A percentile compares a stretch with the other conserved stretches of the same genome.
Evolutionary conservation across 306 rosid species (phyloP).

Genomic region (Lathyrus oleraceus): DNA sequence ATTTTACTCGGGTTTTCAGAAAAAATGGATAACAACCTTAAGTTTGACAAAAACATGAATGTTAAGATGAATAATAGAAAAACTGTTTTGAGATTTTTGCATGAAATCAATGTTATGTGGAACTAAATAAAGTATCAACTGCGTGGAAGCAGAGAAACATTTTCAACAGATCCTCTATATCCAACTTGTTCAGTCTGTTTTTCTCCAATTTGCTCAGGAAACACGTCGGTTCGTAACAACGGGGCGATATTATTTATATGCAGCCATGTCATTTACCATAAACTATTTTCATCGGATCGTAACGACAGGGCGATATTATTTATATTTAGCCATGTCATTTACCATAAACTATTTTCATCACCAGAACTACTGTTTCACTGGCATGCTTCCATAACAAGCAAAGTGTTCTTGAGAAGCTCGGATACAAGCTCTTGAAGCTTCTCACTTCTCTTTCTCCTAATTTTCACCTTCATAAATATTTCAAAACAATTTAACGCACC

Average conservation of each 20-base stretch:
- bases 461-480: slow-evolving; percentile 66
- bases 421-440: slow-evolving; percentile 84
- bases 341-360: slow-evolving; percentile 77
- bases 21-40: too few species aligned
- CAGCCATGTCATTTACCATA: too few species aligned
- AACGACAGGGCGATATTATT: slow-evolving; percentile 66
- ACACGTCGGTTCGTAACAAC: slow-evolving; percentile 33
- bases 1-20: too few species aligned
- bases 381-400: slow-evolving; percentile 77
- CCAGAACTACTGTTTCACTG: too few species aligned
- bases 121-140: too few species aligned
- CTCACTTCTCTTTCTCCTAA: slow-evolving; percentile 77
- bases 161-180: slow-evolving; percentile 45
- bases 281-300: too few species aligned
- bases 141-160: slow-evolving; percentile 37
- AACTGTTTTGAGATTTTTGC: too few species aligned
- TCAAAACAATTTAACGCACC: slow-evolving; percentile 73
- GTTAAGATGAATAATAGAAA: too few species aligned
- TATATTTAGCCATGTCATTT: slow-evolving; percentile 75
- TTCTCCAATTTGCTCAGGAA: slow-evolving; percentile 56
- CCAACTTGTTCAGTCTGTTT: slow-evolving; percentile 49
- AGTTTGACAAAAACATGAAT: too few species aligned
- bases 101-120: too few species aligned
- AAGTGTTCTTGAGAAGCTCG: slow-evolving; percentile 80
- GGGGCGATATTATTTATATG: too few species aligned